phyloP scores from a whole-genome alignment of 2,329 filamentous ascomycete genomes.

The Apiospora pterosperma region DNA sequence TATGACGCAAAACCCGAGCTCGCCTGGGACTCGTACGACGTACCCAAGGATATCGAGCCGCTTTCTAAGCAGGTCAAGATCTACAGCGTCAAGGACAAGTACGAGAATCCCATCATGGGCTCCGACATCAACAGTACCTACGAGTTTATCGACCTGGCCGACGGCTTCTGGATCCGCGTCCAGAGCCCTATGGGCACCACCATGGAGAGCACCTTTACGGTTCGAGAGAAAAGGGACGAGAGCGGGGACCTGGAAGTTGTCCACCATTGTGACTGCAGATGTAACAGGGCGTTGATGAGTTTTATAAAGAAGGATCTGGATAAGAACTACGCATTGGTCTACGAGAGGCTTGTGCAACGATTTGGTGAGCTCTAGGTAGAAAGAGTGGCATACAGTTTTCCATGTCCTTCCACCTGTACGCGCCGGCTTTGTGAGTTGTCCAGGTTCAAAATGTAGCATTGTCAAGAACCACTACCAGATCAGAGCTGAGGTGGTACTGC shows the following conservation, averaged over 20 bases:
- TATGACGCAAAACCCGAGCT: neutral
- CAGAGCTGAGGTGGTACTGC: too few species aligned
- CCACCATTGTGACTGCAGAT: neutral
- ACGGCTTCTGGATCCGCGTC: neutral
- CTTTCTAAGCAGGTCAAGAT: constrained; percentile 23
- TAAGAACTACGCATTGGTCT: neutral
- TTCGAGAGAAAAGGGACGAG: neutral
- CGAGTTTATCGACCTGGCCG: neutral
- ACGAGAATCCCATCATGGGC: constrained; percentile 2
- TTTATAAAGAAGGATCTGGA: constrained; percentile 1
- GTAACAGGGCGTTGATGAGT: neutral
- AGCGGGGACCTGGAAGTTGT: neutral
- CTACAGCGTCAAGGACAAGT: constrained; percentile 4
- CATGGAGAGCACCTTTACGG: neutral
- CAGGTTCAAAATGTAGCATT: too few species aligned
- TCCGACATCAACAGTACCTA: constrained; percentile 3
- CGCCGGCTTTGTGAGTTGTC: too few species aligned
- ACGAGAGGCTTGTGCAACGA: neutral
- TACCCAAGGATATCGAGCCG: neutral
- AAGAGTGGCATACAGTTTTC: neutral
- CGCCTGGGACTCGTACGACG: neutral
- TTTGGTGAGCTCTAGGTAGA: constrained; percentile 11
- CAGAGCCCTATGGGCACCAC: constrained; percentile 3
- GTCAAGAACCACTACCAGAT: too few species aligned
- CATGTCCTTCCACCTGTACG: too few species aligned